phyloP scores from a whole-genome alignment of 805 yeast species.

The Saturnispora mendoncae region DNA sequence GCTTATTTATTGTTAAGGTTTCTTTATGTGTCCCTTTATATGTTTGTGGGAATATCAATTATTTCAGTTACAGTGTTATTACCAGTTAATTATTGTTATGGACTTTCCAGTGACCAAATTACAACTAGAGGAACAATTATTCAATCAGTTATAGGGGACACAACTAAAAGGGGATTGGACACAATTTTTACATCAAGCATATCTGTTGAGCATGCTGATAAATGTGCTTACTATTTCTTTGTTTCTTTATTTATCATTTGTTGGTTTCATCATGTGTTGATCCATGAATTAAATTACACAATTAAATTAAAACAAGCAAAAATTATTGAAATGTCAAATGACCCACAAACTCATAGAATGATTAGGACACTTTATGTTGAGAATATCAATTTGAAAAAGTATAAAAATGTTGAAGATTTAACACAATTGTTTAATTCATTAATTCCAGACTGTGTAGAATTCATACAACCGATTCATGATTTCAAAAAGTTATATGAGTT shows the following conservation, averaged over 20 bases:
- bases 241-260: conserved; percentile 46
- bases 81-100: conserved; percentile 52
- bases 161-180: conserved; percentile 35
- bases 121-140: background rate
- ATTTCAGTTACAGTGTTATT: conserved; percentile 44
- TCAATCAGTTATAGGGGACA: no score
- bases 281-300: conserved; percentile 46
- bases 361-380: background rate
- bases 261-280: conserved; percentile 47
- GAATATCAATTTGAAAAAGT: background rate
- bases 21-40: conserved; percentile 39
- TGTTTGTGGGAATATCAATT: conserved; percentile 43
- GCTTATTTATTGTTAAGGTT: conserved; percentile 66
- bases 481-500: conserved; percentile 30
- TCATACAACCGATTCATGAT: conserved; percentile 52
- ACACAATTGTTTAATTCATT: conserved; percentile 25
- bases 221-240: conserved; percentile 55
- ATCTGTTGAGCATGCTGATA: conserved; percentile 38
- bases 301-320: conserved; percentile 40
- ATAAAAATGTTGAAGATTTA: conserved; percentile 18
- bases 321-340: conserved; percentile 35
- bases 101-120: conserved; percentile 1
- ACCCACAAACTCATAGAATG: conserved; percentile 17
- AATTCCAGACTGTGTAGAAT: conserved; percentile 46
- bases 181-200: conserved; percentile 63